Evolutionary conservation across 2,329 filamentous ascomycete genomes (phyloP), one percentile per base, ranked within the genome.

Genomic region (Pezizomycotina sp.): DNA sequence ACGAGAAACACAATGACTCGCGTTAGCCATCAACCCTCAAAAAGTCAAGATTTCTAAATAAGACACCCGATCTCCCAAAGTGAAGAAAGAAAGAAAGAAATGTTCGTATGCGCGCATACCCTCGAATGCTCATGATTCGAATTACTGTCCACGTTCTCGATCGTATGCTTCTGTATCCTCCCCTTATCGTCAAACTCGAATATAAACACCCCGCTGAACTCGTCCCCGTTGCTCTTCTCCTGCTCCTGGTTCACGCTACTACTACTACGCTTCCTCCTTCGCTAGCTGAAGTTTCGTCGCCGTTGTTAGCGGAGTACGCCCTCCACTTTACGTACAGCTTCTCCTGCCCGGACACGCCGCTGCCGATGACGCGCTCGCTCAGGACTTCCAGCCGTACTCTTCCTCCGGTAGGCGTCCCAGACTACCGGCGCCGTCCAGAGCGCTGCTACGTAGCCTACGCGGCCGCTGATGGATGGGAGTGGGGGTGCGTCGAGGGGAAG

Each of bases 361-460:
- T 36, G 41, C 36, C 32, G 36, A 22, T 71, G 69, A 34, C 22
- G 12, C 35, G 41, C 28, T 34, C 32, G 4, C 10, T 43, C 19
- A 43, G 36, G 14, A 43, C 41, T 3, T 43, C 41, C 12, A 24
- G 22, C 49, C 74, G 75, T 27, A 93, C 81, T 52, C 92, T 92
- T 48, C 86, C 84, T 13, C 71, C 2, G 89, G 89, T 1, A 98
- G 68, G 18, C 80, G 73, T 52, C 91, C 89, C 89, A 98, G 19
- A 84, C 86, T 33, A 98, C 77, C 0, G 89, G 89, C 0, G 84
- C 83, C 1, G 89, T 93, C 84, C 84, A 95, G 23, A 98, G 64
- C 2, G 89, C 89, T 12, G 89, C 86, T 22, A 78, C 31, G 57
- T 98, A 98, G 30, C 82, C 77, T 22, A 93, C 77, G 29, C 79